Evolutionary conservation across 345 rosid genomes (phyloP), one percentile per base, ranked within the genome.

Genomic region (Arabis alpina): DNA sequence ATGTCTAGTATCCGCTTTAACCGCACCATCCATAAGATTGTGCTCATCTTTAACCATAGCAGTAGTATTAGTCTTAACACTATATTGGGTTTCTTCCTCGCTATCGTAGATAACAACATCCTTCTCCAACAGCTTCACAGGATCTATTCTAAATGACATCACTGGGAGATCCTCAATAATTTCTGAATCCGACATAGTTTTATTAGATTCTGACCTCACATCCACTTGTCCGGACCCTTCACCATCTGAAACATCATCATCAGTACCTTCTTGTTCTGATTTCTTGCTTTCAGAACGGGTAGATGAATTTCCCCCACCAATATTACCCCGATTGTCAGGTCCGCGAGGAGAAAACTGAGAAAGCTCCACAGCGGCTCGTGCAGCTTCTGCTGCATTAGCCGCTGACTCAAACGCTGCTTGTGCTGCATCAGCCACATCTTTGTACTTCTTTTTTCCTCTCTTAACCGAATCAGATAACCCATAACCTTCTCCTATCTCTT

Each of bases 331-430:
- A 77, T 50, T 66, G 69, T 80, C 83, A 0, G 80, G 84, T 72
- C 82, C 84, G 51, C 72, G 78, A 57, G 79, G 72, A 15, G 80
- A 77, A 50, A 84, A 76, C 71, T 91, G 88, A 16, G 93, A 89
- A 72, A 94, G 99, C 68, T 88, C 97, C 43, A 94, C 90, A 2
- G 97, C 99, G 0, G 91, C 99, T 78, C 86, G 85, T 62, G 99
- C 99, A 8, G 99, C 97, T 11, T 45, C 88, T 36, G 99, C 99
- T 1, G 96, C 99, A 59, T 83, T 65, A 57, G 87, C 93, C 14
- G 99, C 97, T 1, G 96, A 83, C 80, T 84, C 83, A 42, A 88
- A 91, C 13, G 99, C 99, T 41, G 88, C 96, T 80, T 88, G 95
- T 61, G 99, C 99, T 25, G 99, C 99, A 80, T 85, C 95, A 68